These are phyloP conservation scores for Neurospora tetraspora DNA, from an alignment of 495 filamentous ascomycete species.

Conservation along the genomic window DNA sequence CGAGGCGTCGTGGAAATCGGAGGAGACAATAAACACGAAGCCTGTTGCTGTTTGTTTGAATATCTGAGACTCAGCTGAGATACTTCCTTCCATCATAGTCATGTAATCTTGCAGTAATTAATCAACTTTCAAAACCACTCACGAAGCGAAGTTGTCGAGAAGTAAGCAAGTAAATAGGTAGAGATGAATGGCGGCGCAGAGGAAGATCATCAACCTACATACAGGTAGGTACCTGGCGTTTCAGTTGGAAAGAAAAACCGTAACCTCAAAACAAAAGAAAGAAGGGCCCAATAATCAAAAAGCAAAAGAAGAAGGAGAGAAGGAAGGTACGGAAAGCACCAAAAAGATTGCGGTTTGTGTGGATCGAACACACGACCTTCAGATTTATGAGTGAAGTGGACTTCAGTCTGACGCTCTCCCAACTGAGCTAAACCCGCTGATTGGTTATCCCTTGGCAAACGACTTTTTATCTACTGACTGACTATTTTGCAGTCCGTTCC, in stretches of 20 bases:
- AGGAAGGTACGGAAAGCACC: neutral
- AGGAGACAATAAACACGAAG: neutral
- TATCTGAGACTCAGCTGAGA: neutral
- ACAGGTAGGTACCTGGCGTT: too few species aligned
- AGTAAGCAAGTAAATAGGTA: neutral
- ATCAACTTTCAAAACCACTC: neutral
- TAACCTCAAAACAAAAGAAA: neutral
- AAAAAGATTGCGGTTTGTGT: neutral
- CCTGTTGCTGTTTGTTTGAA: neutral
- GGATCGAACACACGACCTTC: neutral
- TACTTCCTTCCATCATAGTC: neutral
- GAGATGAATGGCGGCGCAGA: neutral
- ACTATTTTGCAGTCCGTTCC: neutral
- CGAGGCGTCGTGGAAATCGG: neutral
- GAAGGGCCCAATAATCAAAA: neutral
- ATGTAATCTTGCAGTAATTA: neutral
- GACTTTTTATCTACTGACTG: accelerated
- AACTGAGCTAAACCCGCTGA: neutral
- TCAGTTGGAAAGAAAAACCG: neutral
- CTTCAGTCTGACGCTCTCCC: neutral
- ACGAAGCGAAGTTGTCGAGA: neutral
- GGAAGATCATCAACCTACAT: neutral
- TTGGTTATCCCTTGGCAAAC: neutral
- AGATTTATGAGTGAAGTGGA: neutral
- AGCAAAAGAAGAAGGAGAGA: neutral